A percentile compares a stretch with the other conserved stretches of the same genome.
These are phyloP conservation scores for Metarhizium robertsii DNA, from an alignment of 2,329 filamentous ascomycete species.

Conservation along the genomic window DNA sequence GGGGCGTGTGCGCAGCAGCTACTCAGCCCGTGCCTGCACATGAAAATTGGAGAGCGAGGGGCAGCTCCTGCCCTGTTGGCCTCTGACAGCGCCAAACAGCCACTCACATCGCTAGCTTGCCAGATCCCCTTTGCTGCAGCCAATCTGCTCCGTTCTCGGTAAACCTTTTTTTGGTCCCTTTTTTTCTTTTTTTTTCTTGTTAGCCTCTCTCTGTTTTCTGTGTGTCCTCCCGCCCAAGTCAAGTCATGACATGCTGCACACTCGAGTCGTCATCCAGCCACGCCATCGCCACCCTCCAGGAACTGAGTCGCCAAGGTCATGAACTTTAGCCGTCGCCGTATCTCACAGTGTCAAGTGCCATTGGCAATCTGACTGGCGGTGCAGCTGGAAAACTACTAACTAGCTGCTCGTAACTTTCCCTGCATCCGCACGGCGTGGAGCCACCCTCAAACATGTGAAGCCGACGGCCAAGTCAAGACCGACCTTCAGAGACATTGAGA, in stretches of 20 bases:
- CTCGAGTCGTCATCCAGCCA: too few species aligned
- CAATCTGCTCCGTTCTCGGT: too few species aligned
- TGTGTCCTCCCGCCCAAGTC: too few species aligned
- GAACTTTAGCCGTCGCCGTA: neutral
- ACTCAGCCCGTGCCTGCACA: too few species aligned
- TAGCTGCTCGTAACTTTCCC: neutral
- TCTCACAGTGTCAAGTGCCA: neutral
- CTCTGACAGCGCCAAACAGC: neutral
- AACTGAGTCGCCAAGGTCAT: too few species aligned
- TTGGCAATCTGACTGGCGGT: neutral
- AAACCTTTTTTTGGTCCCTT: too few species aligned
- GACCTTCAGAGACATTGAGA: neutral
- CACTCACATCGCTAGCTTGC: neutral
- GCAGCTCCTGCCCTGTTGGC: conserved; percentile 2
- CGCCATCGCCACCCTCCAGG: too few species aligned
- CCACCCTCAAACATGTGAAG: neutral
- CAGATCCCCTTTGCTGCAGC: neutral
- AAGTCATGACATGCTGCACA: too few species aligned
- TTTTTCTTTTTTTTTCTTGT: too few species aligned
- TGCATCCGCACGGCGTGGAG: neutral
- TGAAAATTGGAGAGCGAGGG: neutral
- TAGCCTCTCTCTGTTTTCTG: too few species aligned
- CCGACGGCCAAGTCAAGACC: neutral
- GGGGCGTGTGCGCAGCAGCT: neutral
- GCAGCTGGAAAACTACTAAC: neutral